A percentile compares a stretch with the other conserved stretches of the same genome.
Evolutionary conservation across 2,329 filamentous ascomycete genomes (phyloP).

Genomic region (Pseudogymnoascus sp.): DNA sequence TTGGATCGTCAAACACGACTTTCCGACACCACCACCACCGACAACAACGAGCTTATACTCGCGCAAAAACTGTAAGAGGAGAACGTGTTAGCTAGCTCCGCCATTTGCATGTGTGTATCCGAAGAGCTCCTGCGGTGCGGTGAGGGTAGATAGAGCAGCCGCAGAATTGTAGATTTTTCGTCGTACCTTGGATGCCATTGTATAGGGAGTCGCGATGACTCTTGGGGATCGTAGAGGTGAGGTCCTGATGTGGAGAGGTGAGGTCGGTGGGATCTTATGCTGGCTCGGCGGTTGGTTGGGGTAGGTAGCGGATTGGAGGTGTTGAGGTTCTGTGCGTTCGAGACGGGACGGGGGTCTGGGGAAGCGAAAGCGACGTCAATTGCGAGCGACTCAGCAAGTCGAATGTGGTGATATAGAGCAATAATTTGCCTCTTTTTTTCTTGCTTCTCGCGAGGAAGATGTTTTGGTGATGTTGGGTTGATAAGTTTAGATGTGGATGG

Average conservation of each 20-base stretch:
- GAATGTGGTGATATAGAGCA: neutral
- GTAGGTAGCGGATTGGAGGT: neutral
- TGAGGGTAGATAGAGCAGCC: neutral
- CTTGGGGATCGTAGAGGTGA: constrained; percentile 1
- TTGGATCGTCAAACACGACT: constrained; percentile 98
- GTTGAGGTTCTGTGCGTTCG: constrained; percentile 10
- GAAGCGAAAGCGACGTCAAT: constrained; percentile 7
- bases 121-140: neutral
- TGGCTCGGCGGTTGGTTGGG: constrained; percentile 8
- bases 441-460: neutral
- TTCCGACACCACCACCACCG: constrained; percentile 95
- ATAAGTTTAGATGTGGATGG: neutral
- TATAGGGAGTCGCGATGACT: constrained; percentile 18
- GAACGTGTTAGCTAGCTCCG: neutral
- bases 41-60: constrained; percentile 97
- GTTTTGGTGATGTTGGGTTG: neutral
- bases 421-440: neutral
- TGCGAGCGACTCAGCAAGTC: neutral
- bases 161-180: neutral
- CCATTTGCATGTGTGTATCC: constrained; percentile 1
- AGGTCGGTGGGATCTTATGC: neutral
- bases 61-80: constrained; percentile 61
- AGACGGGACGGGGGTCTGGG: neutral
- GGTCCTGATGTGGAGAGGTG: neutral
- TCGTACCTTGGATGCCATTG: constrained; percentile 35